Conservation (phyloP, 768 basidiomycete genomes). For the Termitomyces sp. region DNA sequence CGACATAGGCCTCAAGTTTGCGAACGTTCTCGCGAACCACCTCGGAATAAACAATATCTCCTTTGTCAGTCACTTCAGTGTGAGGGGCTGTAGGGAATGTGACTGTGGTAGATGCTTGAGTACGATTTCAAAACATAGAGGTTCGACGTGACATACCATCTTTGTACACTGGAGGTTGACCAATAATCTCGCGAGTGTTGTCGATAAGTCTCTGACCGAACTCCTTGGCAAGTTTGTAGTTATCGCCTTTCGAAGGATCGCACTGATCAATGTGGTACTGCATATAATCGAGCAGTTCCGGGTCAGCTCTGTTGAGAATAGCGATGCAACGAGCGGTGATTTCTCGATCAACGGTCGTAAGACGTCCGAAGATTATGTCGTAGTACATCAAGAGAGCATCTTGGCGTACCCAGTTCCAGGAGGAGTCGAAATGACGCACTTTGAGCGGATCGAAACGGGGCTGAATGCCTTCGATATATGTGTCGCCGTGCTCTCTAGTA, state of each 20-base stretch:
- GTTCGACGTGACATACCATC: conserved; percentile 60
- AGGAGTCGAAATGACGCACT: conserved; percentile 96
- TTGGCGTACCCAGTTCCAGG: conserved; percentile 99
- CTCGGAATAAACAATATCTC: conserved; percentile 93
- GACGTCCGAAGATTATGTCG: conserved; percentile 94
- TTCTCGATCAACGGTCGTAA: conserved; percentile 92
- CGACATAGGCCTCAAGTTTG: conserved; percentile 95
- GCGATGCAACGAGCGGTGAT: conserved; percentile 96
- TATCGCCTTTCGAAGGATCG: conserved; percentile 79
- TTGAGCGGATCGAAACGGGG: conserved; percentile 93
- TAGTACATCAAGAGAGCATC: conserved; percentile 96
- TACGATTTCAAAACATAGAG: background rate
- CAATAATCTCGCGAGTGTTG: conserved; percentile 83
- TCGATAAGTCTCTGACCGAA: conserved; percentile 95
- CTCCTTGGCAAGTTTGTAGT: conserved; percentile 92
- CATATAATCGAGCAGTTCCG: conserved; percentile 89
- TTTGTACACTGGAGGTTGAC: conserved; percentile 86
- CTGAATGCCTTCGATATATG: conserved; percentile 91
- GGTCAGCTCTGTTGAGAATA: conserved; percentile 96
- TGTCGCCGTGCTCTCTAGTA: conserved; percentile 86
- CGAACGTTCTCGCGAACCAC: conserved; percentile 94
- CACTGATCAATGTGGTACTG: conserved; percentile 88
- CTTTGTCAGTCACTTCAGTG: conserved; percentile 89
- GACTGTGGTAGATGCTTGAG: conserved; percentile 38
- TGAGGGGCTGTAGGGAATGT: conserved; percentile 98